Evolutionary conservation across 768 basidiomycete genomes (phyloP).

Genomic region (Psilocybe cyanescens): DNA sequence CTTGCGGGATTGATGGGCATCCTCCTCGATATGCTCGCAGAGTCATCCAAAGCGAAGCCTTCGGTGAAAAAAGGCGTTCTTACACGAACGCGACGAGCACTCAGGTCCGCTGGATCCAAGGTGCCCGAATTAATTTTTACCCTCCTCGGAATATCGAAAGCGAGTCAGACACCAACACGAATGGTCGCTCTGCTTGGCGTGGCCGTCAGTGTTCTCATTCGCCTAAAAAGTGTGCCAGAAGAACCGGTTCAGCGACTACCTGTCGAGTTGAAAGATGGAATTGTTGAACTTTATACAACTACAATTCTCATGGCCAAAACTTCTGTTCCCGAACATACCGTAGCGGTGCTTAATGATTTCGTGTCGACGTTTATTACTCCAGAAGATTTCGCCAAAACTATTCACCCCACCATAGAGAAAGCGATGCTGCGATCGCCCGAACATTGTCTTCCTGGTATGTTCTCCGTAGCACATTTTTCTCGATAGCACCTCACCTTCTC

Average conservation of each 20-base stretch:
- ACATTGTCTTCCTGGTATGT: constrained; percentile 64
- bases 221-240: constrained; percentile 61
- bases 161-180: constrained; percentile 42
- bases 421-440: constrained; percentile 84
- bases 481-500: neutral
- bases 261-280: constrained; percentile 54
- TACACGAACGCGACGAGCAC: constrained; percentile 63
- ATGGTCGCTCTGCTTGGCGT: constrained; percentile 64
- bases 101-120: constrained; percentile 57
- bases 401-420: constrained; percentile 81
- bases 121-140: constrained; percentile 56
- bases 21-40: constrained; percentile 64
- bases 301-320: constrained; percentile 71
- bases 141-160: constrained; percentile 54
- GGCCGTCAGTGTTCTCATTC: constrained; percentile 69
- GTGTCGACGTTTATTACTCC: constrained; percentile 52
- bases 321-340: constrained; percentile 58
- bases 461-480: constrained; percentile 3
- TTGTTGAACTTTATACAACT: constrained; percentile 62
- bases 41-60: constrained; percentile 53
- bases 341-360: constrained; percentile 69
- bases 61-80: constrained; percentile 65
- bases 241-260: constrained; percentile 45
- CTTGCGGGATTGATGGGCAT: constrained; percentile 62
- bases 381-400: constrained; percentile 51